Evolutionary conservation across 1,139 yeast species (phyloP), one percentile per base, ranked within the genome.

Genomic region (Sugiyamaella xylanicola): DNA sequence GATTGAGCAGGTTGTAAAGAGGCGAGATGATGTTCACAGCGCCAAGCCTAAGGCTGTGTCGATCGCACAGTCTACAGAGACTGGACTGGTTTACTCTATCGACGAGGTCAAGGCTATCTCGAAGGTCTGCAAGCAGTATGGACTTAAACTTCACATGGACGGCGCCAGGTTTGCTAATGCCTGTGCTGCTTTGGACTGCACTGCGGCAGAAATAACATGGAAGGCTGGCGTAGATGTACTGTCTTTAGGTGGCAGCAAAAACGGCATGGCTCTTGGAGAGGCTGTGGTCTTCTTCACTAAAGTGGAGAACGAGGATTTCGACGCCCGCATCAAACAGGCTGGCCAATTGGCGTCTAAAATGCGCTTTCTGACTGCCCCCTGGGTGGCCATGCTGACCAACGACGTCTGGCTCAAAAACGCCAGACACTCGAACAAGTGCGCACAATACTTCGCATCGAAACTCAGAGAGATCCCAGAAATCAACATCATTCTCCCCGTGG

Each of bases 211-310:
- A 3, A 48, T 53, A 13, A 48, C 56, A 11, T 53, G 56, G 56
- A 48, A 52, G 27, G 54, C 58, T 19, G 54, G 53, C 42, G 52
- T 49, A 13, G 56, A 47, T 22, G 55, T 52, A n/a, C 37, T 54
- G 29, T 40, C 55, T 32, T 43, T 47, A 22, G 56, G 56, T 2
- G 55, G 55, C 3, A 54, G 50, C 27, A 54, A 55, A 20, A 54
- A 56, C 25, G 58, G 55, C n/a, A 49, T 46, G 50, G 58, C 53
- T 8, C 46, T 46, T 43, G 60, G 56, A 19, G 59, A 54, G 41
- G 59, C 53, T 8, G 56, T 54, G 35, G 22, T 55, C 29, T 42
- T 48, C 45, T 54, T 56, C 53, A 42, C 46, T 21, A 48, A 48
- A 16, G 21, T 39, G 5, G 44, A 35, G 3, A 15, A 53, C 32